Conservation (phyloP, 768 basidiomycete genomes). For the Tricholomella constricta region DNA sequence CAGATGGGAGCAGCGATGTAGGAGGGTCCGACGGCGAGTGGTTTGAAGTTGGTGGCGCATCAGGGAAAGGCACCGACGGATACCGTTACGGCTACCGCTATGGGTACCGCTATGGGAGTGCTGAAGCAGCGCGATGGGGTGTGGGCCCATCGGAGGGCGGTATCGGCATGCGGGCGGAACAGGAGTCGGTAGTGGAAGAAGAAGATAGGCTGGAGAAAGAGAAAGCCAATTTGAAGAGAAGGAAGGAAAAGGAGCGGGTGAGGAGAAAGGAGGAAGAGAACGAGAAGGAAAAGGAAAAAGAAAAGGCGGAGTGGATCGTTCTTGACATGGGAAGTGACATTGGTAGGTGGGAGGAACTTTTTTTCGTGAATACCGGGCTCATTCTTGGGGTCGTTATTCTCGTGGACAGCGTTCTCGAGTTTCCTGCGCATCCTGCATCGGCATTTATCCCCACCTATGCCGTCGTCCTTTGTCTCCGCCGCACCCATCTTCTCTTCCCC, state of each 20-base stretch:
- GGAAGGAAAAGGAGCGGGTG: slow-evolving; percentile 22
- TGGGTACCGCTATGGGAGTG: slow-evolving; percentile 18
- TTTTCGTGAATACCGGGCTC: neutral
- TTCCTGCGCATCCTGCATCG: slow-evolving; percentile 58
- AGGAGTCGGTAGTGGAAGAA: slow-evolving; percentile 8
- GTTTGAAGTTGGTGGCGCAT: slow-evolving; percentile 6
- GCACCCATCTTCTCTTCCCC: slow-evolving; percentile 14
- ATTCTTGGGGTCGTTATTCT: slow-evolving; percentile 3
- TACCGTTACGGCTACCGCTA: slow-evolving; percentile 29
- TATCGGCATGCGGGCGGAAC: slow-evolving; percentile 2
- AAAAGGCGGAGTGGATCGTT: slow-evolving; percentile 50
- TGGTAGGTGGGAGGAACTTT: slow-evolving; percentile 10
- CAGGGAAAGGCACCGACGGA: slow-evolving; percentile 1
- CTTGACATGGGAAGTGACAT: slow-evolving; percentile 44
- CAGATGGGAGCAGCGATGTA: slow-evolving; percentile 17
- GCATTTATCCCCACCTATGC: slow-evolving; percentile 33
- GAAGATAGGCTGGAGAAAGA: slow-evolving; percentile 18
- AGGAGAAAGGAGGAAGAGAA: slow-evolving; percentile 16
- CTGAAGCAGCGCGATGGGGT: slow-evolving; percentile 11
- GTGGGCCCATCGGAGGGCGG: slow-evolving; percentile 4
- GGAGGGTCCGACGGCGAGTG: slow-evolving; percentile 9
- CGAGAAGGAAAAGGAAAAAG: slow-evolving; percentile 24
- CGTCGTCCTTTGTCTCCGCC: slow-evolving; percentile 44
- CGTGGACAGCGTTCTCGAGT: slow-evolving; percentile 43
- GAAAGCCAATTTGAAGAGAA: slow-evolving; percentile 13